phyloP scores from a whole-genome alignment of 306 rosid species.

The Geum urbanum region DNA sequence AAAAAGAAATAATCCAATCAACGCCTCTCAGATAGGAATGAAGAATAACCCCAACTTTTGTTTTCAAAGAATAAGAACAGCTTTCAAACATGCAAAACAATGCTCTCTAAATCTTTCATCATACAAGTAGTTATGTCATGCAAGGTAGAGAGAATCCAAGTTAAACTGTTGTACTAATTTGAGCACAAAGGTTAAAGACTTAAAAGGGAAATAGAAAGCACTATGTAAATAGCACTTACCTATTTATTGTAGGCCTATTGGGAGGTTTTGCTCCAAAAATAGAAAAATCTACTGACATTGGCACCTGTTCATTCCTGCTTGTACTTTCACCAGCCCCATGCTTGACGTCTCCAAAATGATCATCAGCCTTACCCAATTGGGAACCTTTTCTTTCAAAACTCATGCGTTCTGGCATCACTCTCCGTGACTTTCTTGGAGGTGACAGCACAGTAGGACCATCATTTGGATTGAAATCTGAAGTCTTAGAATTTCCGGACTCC shows the following conservation, averaged over 20 bases:
- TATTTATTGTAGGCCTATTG: conserved; percentile 88
- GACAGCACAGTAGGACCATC: conserved; percentile 89
- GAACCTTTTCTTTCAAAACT: conserved; percentile 60
- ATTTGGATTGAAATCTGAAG: conserved; percentile 48
- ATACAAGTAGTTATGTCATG: no score
- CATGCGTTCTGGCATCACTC: conserved; percentile 86
- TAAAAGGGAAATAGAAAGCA: conserved; percentile 14
- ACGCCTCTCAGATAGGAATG: not conserved
- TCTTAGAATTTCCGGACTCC: conserved; percentile 42
- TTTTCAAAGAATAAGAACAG: not conserved
- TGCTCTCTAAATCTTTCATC: no score
- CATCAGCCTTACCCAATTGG: conserved; percentile 49
- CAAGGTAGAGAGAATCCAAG: conserved; percentile 26
- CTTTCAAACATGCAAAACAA: not conserved
- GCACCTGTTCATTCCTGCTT: conserved; percentile 57
- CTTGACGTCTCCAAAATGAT: conserved; percentile 41
- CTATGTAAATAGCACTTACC: conserved; percentile 38
- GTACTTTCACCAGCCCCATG: conserved; percentile 58
- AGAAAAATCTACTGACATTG: conserved; percentile 83
- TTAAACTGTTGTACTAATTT: conserved; percentile 5
- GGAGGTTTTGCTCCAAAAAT: conserved; percentile 91
- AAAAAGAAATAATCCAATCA: conserved; percentile 25
- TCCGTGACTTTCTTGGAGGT: conserved; percentile 90
- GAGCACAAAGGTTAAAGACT: not conserved
- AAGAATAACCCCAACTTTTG: not conserved